Evolutionary conservation across 2,329 filamentous ascomycete genomes (phyloP).

Genomic region (Gaeumannomyces sp.): DNA sequence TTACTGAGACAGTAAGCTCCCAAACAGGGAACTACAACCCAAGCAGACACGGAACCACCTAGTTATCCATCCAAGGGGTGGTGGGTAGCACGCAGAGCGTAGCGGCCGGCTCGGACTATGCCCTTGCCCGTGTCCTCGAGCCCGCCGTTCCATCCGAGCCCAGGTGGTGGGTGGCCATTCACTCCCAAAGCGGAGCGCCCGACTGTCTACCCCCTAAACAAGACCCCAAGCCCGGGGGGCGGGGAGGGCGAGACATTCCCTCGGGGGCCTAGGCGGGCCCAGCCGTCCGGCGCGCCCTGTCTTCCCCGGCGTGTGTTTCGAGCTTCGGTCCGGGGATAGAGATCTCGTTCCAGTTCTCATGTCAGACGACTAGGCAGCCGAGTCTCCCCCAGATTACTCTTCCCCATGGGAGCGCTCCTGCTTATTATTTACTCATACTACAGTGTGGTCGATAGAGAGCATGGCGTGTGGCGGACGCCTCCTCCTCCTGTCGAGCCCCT

Average conservation of each 20-base stretch:
- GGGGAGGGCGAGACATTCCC: not conserved
- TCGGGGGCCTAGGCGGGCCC: no score
- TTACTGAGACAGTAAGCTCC: not conserved
- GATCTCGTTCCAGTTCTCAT: not conserved
- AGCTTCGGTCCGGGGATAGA: not conserved
- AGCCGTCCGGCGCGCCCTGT: not conserved
- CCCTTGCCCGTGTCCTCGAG: not conserved
- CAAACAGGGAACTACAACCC: not conserved
- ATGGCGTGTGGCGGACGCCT: no score
- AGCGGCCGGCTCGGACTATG: no score
- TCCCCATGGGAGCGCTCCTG: not conserved
- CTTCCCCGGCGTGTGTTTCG: not conserved
- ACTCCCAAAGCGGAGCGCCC: not conserved
- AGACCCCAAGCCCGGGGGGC: not conserved
- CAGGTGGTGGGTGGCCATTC: not conserved
- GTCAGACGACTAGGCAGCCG: not conserved
- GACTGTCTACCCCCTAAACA: not conserved
- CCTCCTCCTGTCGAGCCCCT: no score
- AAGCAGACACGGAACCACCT: no score
- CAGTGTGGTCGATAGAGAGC: no score
- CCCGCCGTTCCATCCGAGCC: not conserved
- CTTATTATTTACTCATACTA: not conserved
- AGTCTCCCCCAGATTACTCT: not conserved
- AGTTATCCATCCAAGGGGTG: no score
- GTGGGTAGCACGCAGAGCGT: no score